phyloP scores from a whole-genome alignment of 192 early-diverging fungal species.

The Backusella tuberculispora region DNA sequence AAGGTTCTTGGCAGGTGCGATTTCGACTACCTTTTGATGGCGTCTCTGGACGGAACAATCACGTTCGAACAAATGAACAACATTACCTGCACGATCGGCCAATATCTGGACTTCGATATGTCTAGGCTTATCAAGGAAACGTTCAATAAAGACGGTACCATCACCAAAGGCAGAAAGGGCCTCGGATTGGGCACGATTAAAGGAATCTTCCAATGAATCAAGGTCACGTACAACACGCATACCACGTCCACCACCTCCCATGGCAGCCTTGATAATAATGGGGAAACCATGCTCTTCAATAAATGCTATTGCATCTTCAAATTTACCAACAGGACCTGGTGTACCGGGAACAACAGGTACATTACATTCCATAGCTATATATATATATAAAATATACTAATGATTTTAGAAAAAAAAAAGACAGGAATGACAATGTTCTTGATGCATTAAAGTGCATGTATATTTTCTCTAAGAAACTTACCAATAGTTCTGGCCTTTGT shows the following conservation, averaged over 20 bases:
- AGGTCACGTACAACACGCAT: conserved; percentile 90
- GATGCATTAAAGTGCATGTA: neutral
- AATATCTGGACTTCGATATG: conserved; percentile 54
- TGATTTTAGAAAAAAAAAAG: neutral
- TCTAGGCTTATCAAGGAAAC: neutral
- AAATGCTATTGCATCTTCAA: conserved; percentile 70
- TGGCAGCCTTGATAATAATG: conserved; percentile 94
- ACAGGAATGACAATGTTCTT: neutral
- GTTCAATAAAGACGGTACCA: conserved; percentile 59
- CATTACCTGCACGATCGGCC: conserved; percentile 61
- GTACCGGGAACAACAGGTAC: conserved; percentile 94
- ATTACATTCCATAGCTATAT: conserved; percentile 67
- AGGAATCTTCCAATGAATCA: conserved; percentile 68
- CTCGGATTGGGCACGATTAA: conserved; percentile 86
- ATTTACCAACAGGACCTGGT: conserved; percentile 70
- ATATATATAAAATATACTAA: conserved; percentile 19
- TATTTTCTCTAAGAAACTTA: conserved; percentile 37
- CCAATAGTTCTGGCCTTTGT: conserved; percentile 87
- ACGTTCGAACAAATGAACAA: conserved; percentile 59
- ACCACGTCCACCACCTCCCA: conserved; percentile 87
- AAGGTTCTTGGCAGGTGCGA: conserved; percentile 58
- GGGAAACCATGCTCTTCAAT: conserved; percentile 84
- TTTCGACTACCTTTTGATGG: conserved; percentile 72
- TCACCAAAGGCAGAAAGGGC: conserved; percentile 93
- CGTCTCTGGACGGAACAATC: conserved; percentile 69